phyloP scores from a whole-genome alignment of 2,329 filamentous ascomycete genomes.

The Xylaria arbuscula region DNA sequence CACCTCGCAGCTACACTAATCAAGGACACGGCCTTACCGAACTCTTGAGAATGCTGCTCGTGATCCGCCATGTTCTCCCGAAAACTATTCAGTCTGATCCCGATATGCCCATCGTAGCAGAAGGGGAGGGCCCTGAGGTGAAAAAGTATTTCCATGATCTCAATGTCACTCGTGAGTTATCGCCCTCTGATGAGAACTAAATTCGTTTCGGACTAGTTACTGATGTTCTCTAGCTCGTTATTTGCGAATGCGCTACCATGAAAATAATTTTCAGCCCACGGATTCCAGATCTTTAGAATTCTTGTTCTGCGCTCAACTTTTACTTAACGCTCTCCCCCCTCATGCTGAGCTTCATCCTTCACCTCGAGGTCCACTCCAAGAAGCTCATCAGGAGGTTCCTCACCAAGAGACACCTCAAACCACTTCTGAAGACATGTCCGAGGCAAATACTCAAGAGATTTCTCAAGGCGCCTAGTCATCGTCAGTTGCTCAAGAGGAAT shows the following conservation, averaged over 20 bases:
- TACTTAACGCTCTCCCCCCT: conserved; percentile 47
- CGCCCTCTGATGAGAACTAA: conserved; percentile 6
- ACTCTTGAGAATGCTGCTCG: conserved; percentile 69
- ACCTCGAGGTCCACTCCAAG: conserved; percentile 13
- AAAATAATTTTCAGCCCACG: conserved; percentile 62
- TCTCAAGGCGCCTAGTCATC: conserved; percentile 38
- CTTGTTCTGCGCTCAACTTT: conserved; percentile 57
- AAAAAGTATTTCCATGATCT: conserved; percentile 66
- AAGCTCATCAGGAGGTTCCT: conserved; percentile 15
- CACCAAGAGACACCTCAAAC: conserved; percentile 25
- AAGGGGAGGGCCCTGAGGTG: conserved; percentile 60
- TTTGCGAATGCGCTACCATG: conserved; percentile 60
- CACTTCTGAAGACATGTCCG: conserved; percentile 18
- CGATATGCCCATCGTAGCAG: conserved; percentile 61
- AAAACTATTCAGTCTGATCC: conserved; percentile 58
- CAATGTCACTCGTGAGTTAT: conserved; percentile 66
- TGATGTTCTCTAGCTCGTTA: conserved; percentile 50
- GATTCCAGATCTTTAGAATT: conserved; percentile 61
- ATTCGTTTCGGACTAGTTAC: background rate
- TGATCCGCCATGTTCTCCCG: conserved; percentile 69
- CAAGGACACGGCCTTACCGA: conserved; percentile 70
- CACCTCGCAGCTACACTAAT: conserved; percentile 66
- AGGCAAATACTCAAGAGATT: conserved; percentile 33
- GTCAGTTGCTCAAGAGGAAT: conserved; percentile 28
- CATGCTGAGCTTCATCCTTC: conserved; percentile 21